Evolutionary conservation across 2,329 filamentous ascomycete genomes (phyloP).

Genomic region (Kalmusia sp.): DNA sequence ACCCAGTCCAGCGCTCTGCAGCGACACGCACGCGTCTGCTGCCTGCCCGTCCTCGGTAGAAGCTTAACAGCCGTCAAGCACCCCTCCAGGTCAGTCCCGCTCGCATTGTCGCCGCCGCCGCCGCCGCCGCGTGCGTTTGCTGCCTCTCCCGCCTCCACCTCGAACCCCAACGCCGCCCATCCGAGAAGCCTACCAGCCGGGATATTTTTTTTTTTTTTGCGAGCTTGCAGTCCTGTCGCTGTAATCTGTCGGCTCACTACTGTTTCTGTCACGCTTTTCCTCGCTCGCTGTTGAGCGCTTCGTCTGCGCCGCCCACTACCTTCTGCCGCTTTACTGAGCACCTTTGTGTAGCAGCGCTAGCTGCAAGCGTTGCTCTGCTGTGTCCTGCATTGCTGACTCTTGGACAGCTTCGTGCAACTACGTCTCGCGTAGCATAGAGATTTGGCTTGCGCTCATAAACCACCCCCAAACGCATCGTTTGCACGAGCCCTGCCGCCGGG

Average conservation of each 20-base stretch:
- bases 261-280: neutral
- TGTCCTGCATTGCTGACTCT: neutral
- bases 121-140: constrained; percentile 1
- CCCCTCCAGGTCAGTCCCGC: constrained; percentile 8
- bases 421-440: constrained; percentile 13
- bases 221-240: too few relatives aligned
- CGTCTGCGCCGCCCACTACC: neutral
- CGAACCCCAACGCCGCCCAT: neutral
- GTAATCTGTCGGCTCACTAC: neutral
- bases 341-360: neutral
- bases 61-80: neutral
- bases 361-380: neutral
- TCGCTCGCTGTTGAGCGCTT: neutral
- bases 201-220: neutral
- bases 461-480: constrained; percentile 13
- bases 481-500: constrained; percentile 5
- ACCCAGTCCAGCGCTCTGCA: neutral
- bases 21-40: neutral
- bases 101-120: constrained; percentile 4
- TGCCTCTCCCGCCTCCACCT: constrained; percentile 1
- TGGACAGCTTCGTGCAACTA: neutral
- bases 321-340: constrained; percentile 1
- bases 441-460: neutral
- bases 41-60: neutral
- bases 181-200: neutral